A percentile compares a stretch with the other conserved stretches of the same genome.
Conservation (phyloP, 164 flowering plant genomes). For the Cinnamomum chago region DNA sequence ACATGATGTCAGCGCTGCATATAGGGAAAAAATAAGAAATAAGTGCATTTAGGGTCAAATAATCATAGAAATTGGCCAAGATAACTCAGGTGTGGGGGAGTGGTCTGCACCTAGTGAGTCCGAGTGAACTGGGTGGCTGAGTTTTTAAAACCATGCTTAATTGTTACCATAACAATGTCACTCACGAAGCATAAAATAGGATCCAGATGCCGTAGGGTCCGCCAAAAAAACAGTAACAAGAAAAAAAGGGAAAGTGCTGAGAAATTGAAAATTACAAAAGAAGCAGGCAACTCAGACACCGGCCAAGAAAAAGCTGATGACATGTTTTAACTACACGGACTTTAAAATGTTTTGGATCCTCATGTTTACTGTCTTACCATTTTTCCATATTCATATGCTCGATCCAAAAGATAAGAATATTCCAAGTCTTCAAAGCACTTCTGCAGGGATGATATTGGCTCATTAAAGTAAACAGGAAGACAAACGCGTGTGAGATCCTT, state of each 20-base stretch:
- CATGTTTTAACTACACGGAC: background rate
- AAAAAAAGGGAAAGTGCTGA: background rate
- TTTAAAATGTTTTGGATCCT: background rate
- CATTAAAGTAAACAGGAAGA: conserved; percentile 94
- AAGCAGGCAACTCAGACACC: background rate
- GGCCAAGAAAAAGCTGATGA: background rate
- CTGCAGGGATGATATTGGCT: conserved; percentile 91
- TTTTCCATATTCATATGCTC: conserved; percentile 77
- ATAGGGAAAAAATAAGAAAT: too few relatives aligned
- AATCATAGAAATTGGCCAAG: too few relatives aligned
- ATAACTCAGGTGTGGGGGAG: too few relatives aligned
- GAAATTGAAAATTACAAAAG: background rate
- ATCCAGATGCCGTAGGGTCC: background rate
- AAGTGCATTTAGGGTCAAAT: too few relatives aligned
- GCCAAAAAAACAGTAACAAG: background rate
- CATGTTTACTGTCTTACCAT: conserved; percentile 28
- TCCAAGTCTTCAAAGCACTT: conserved; percentile 92
- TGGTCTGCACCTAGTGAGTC: too few relatives aligned
- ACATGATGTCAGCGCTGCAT: too few relatives aligned
- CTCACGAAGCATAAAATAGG: too few relatives aligned
- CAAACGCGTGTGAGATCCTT: conserved; percentile 87
- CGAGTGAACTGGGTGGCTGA: too few relatives aligned
- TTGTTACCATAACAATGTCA: too few relatives aligned
- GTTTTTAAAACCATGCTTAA: too few relatives aligned
- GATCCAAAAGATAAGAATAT: conserved; percentile 79